Evolutionary conservation across 164 flowering plant genomes (phyloP), one percentile per base, ranked within the genome.

Genomic region (Vitis rupestris): DNA sequence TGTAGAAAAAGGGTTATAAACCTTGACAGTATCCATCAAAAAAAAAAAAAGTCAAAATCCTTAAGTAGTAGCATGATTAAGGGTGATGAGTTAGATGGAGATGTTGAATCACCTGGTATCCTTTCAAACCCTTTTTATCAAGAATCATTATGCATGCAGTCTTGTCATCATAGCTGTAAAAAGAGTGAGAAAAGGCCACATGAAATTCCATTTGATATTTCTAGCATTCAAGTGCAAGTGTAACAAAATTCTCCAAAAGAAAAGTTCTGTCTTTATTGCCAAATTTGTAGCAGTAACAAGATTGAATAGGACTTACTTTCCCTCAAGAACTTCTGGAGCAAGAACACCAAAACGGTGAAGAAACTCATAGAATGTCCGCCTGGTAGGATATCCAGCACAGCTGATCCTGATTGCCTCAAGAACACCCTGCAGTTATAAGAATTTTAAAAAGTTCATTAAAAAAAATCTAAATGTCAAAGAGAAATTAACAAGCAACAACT

Each of bases 341-440:
- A 95, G 97, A 74, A 93, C 89, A 73, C 98, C 98, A 83, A 95
- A 95, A 29, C 99, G 90, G 64, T 80, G 81, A 73, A 95, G 94
- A 79, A 95, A 95, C 75, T 95, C 99, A 86, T 91, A 88, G 73
- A 95, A 95, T 75, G 98, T 90, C 48, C 98, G 84, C 72, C 95
- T 87, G 13, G 99, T 95, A 54, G 99, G 99, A 82, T 92, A 95
- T 58, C 99, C 99, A 78, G 98, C 98, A 85, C 99, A 95, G 79
- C 98, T 95, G 74, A 95, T 95, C 80, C 99, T 84, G 54, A 95
- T 95, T 70, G 99, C 99, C 82, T 95, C 99, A 73, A 95, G 93
- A 71, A 95, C 99, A 80, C 88, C 68, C 87, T 14, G 10, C 50
- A 59, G 57, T 58, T 58, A 9, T 58, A 16, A 12, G 61, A 31